Evolutionary conservation across 768 basidiomycete species (phyloP), one percentile per base, ranked within the genome.

Genomic region (Amanita jacksonii): DNA sequence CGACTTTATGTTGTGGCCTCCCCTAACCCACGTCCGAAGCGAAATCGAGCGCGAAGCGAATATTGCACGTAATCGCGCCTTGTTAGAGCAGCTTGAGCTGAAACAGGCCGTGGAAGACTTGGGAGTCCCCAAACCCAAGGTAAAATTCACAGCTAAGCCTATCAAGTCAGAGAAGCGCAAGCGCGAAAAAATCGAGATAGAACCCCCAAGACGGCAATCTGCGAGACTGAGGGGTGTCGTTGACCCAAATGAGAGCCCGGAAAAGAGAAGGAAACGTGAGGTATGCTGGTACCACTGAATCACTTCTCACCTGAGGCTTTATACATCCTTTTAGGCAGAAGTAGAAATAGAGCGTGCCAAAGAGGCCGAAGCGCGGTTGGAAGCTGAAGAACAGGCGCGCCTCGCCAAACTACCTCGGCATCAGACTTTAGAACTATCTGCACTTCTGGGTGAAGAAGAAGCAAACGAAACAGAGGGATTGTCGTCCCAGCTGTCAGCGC

Each of bases 11-110:
- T 13, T 18, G 13, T 15, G 23, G 19, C 31, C 16, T n/a, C 30
- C 13, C 34, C 33, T n/a, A 20, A 36, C 36, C 30, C 36, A n/a
- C 8, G 18, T 15, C n/a, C 46, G 5, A 40, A 70, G 70, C 58
- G 87, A 88, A 62, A 63, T 72, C 16, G 81, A 87, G 51, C 79
- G 87, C 15, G 79, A 85, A 57, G 80, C 77, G 7, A 90, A 87
- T 53, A 87, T 90, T 35, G 85, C 83, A 9, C 74, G 83, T 40
- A 91, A 91, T 57, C 79, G 76, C 33, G 80, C 76, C 3, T 66
- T 89, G 7, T 68, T 91, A 28, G 78, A 84, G 50, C 62, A 85
- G 54, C 72, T 90, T 13, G 76, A 84, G 13, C 67, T 86, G 24
- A 72, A 75, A 52, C 73, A 74, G 51, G 76, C 75, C 1, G 69